A percentile compares a stretch with the other conserved stretches of the same genome.
Conservation (phyloP, 352 stramenopile species). For the Thalassiosira exigua region DNA sequence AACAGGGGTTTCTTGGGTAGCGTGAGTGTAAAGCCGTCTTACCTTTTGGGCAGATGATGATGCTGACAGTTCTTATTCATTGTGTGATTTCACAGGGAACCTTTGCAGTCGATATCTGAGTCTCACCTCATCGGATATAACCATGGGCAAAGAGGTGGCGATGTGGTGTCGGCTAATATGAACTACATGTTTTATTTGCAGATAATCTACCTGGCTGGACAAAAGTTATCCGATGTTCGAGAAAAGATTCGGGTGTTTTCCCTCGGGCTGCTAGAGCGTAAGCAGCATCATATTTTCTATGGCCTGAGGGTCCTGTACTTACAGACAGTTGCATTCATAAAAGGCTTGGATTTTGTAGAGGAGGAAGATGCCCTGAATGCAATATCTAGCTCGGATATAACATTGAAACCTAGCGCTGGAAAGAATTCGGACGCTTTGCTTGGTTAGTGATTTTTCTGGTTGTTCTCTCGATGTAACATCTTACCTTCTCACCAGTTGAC, state of each 20-base stretch:
- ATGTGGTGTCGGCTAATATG: constrained; percentile 6
- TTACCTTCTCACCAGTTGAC: no score
- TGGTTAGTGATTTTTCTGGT: no score
- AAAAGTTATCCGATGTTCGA: constrained; percentile 6
- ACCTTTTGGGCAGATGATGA: neutral
- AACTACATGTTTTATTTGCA: constrained; percentile 23
- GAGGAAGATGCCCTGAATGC: neutral
- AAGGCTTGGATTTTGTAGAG: constrained; percentile 6
- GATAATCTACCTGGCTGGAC: constrained; percentile 8
- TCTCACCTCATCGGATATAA: constrained; percentile 30
- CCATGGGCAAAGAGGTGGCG: constrained; percentile 17
- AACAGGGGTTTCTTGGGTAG: neutral
- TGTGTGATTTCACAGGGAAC: constrained; percentile 17
- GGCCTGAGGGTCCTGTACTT: neutral
- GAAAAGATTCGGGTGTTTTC: constrained; percentile 13
- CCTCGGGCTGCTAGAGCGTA: neutral
- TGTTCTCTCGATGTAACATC: no score
- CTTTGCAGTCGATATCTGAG: constrained; percentile 35
- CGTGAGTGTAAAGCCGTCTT: neutral
- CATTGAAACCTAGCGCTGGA: neutral
- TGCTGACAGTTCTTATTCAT: neutral
- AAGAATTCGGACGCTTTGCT: no score
- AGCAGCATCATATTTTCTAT: neutral
- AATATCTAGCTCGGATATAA: neutral
- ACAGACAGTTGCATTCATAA: constrained; percentile 7